These are phyloP conservation scores for Spinacia oleracea DNA, from an alignment of 179 eudicot species.

Conservation along the genomic window DNA sequence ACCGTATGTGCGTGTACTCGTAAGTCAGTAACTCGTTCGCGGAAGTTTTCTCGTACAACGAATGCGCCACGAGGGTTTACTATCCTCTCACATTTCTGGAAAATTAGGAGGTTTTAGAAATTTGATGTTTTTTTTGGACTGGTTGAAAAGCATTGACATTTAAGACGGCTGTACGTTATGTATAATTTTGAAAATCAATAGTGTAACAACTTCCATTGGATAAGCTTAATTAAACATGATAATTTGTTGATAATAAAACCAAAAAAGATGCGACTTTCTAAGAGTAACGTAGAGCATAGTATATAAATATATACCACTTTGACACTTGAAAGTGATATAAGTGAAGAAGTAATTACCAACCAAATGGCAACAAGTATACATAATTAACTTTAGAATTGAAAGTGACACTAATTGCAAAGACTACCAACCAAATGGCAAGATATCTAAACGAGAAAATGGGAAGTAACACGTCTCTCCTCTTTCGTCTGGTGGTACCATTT, in stretches of 20 bases:
- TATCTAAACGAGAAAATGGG: background rate
- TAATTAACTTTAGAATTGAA: background rate
- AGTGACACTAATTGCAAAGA: background rate
- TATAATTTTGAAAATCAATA: no score
- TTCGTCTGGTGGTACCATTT: background rate
- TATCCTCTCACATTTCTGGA: no score
- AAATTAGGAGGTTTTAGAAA: no score
- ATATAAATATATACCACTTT: background rate
- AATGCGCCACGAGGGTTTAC: no score
- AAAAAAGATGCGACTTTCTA: background rate
- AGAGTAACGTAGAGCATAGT: no score
- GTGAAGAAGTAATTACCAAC: background rate
- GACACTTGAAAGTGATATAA: background rate
- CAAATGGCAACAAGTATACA: background rate
- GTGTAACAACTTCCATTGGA: background rate
- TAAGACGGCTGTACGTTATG: no score
- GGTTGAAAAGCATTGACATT: no score
- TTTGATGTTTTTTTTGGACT: no score
- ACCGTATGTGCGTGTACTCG: no score
- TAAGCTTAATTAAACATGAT: background rate
- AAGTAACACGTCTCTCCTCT: constrained; percentile 2
- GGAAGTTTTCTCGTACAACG: no score
- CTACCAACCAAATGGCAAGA: background rate
- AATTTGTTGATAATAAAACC: background rate
- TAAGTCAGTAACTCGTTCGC: no score